phyloP scores from a whole-genome alignment of 2,329 filamentous ascomycete species.

The Trichophyton equinum region DNA sequence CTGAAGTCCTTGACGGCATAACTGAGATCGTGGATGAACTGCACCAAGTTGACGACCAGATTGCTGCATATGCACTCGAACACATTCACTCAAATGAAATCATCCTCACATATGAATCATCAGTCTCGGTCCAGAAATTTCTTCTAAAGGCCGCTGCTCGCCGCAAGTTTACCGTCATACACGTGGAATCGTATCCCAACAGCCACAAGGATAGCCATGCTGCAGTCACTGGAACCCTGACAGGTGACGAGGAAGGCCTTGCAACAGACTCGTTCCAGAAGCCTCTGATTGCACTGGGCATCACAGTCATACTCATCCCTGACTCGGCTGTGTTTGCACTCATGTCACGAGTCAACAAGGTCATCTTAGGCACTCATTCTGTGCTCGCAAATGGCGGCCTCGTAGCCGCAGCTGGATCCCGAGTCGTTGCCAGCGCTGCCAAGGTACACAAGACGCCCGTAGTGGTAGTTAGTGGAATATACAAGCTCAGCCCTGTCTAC shows the following conservation, averaged over 20 bases:
- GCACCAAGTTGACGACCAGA: slow-evolving; percentile 82
- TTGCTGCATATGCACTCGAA: slow-evolving; percentile 74
- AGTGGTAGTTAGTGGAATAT: slow-evolving; percentile 78
- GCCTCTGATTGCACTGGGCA: slow-evolving; percentile 62
- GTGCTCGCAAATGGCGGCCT: slow-evolving; percentile 82
- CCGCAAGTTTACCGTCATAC: slow-evolving; percentile 80
- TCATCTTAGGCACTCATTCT: slow-evolving; percentile 76
- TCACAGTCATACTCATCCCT: slow-evolving; percentile 70
- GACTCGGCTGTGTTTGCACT: slow-evolving; percentile 82
- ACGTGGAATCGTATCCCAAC: slow-evolving; percentile 62
- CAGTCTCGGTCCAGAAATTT: slow-evolving; percentile 77
- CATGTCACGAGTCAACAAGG: slow-evolving; percentile 92
- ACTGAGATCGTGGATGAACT: slow-evolving; percentile 94
- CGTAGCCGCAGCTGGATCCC: slow-evolving; percentile 71
- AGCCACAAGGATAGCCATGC: slow-evolving; percentile 53
- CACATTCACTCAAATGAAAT: slow-evolving; percentile 90
- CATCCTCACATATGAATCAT: slow-evolving; percentile 79
- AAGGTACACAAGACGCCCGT: slow-evolving; percentile 72
- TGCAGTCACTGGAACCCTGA: slow-evolving; percentile 44
- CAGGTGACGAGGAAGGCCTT: slow-evolving; percentile 37
- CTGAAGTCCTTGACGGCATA: slow-evolving; percentile 87
- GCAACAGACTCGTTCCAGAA: slow-evolving; percentile 53
- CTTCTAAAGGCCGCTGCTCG: slow-evolving; percentile 76
- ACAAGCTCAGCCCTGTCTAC: slow-evolving; percentile 84
- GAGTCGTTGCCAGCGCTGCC: slow-evolving; percentile 71